phyloP scores from a whole-genome alignment of 768 basidiomycete species.

The Clitopilus passeckerianus region DNA sequence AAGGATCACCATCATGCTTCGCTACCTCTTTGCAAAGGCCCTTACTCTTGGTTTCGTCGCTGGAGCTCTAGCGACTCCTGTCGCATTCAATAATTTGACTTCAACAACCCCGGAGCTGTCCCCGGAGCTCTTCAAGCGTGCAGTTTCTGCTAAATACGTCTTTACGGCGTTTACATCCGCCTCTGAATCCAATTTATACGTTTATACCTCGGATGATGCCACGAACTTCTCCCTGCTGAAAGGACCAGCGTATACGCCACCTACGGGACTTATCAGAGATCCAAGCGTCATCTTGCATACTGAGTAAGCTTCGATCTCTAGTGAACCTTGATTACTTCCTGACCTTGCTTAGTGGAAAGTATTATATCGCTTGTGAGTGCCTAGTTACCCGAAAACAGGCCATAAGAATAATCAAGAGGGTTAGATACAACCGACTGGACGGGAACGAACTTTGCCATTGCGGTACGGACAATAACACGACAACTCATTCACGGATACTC shows the following conservation, averaged over 20 bases:
- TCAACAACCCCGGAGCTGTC: constrained; percentile 20
- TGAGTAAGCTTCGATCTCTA: constrained; percentile 15
- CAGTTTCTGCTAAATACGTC: constrained; percentile 23
- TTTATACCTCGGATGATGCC: constrained; percentile 27
- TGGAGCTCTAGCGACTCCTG: constrained; percentile 3
- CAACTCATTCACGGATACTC: no score
- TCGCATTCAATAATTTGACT: constrained; percentile 9
- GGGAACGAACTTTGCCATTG: constrained; percentile 30
- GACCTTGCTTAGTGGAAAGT: constrained; percentile 20
- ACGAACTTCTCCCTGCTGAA: constrained; percentile 24
- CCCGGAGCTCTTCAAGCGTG: constrained; percentile 23
- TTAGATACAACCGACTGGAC: constrained; percentile 28
- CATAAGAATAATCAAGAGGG: no score
- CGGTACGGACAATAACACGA: constrained; percentile 12
- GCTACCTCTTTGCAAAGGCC: not conserved
- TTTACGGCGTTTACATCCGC: constrained; percentile 28
- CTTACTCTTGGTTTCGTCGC: not conserved
- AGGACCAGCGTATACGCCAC: constrained; percentile 28
- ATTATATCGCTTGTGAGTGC: constrained; percentile 28
- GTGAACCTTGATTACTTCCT: not conserved
- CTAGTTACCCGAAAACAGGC: no score
- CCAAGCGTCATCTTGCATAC: constrained; percentile 29
- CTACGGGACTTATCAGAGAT: constrained; percentile 28
- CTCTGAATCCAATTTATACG: constrained; percentile 28
- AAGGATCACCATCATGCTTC: not conserved